Base-by-base conservation (phyloP, 768 basidiomycete species). In the Pleurotus sapidus region DNA sequence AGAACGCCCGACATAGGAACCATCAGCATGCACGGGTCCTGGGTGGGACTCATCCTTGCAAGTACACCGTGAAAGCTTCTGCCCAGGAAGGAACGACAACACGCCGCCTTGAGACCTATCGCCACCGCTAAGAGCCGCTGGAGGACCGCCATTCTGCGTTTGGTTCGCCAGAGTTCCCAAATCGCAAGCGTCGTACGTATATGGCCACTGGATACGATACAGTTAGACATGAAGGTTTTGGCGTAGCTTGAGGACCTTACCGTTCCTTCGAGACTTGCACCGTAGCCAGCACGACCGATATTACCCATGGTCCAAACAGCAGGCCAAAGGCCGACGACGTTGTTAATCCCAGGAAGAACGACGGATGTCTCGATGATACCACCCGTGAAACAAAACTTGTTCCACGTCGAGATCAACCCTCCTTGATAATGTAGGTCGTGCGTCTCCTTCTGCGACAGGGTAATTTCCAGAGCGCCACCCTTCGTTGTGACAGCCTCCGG, bases 351-450 rank as follows among this genome's bases (percentile, higher is more conserved):
- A 6, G 91, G 91, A 47, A 93, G 72, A 24, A 74, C 77, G n/a
- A 89, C 84, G 37, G 83, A 81, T 2, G 79, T 73, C 61, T 91
- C 85, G 51, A 95, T 75, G 57, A 91, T 77, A 40, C 95, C 95
- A 38, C 91, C 93, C 27, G 92, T 92, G 72, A 96, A 95, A 74
- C 93, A 98, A 61, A 98, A 91, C 71, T 96, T 95, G 72, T 97
- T 97, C 91, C 86, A 80, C 2, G 81, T 80, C 20, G 83, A 72
- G 66, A 91, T 72, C 77, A 92, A 73, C 12, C 84, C 89, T 42
- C 89, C 85, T 64, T 84, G 79, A 66, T 88, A 95, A 57, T 89
- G 69, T 56, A 95, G 74, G 57, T 81, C 81, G 67, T 95, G 89
- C 42, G 79, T 90, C 57, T 74, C 67, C 67, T 82, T 89, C 67